Conservation (phyloP, 1,284 basidiomycete genomes). For the Grifola frondosa region DNA sequence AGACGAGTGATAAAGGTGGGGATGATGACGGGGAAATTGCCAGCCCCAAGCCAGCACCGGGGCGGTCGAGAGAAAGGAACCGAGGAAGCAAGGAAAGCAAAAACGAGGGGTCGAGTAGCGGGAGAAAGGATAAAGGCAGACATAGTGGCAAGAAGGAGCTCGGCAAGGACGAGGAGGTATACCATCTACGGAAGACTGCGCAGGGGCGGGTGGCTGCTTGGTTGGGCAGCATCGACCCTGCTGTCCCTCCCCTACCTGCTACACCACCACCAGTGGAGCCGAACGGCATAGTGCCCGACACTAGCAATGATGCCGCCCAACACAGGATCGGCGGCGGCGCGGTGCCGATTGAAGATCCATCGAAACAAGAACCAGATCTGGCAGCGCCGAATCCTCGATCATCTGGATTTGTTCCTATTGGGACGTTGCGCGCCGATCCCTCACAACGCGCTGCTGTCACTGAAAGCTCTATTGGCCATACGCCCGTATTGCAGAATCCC, state of each 20-base stretch:
- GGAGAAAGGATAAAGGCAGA: constrained; percentile 20
- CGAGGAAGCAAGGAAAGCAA: constrained; percentile 21
- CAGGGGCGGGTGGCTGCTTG: constrained; percentile 76
- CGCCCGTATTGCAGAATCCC: not conserved
- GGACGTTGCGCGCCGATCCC: constrained; percentile 37
- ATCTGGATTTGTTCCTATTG: constrained; percentile 69
- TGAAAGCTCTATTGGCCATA: constrained; percentile 1
- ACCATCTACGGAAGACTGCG: constrained; percentile 47
- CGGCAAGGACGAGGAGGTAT: constrained; percentile 34
- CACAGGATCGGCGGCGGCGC: not conserved
- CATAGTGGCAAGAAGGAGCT: constrained; percentile 18
- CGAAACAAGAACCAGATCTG: constrained; percentile 21
- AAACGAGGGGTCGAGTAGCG: constrained; percentile 22
- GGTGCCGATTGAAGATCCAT: not conserved
- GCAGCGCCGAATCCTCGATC: constrained; percentile 64
- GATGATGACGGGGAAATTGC: constrained; percentile 23
- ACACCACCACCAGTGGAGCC: constrained; percentile 23
- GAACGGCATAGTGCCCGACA: constrained; percentile 4
- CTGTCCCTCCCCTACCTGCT: constrained; percentile 38
- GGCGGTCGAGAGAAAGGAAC: constrained; percentile 8
- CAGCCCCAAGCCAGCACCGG: not conserved
- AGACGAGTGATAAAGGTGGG: constrained; percentile 24
- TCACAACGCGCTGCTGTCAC: constrained; percentile 1
- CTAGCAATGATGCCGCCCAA: not conserved
- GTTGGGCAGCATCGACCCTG: constrained; percentile 63